A percentile compares a stretch with the other conserved stretches of the same genome.
Conservation (phyloP, 495 filamentous ascomycete species). For the Hypoxylon trugodes region DNA sequence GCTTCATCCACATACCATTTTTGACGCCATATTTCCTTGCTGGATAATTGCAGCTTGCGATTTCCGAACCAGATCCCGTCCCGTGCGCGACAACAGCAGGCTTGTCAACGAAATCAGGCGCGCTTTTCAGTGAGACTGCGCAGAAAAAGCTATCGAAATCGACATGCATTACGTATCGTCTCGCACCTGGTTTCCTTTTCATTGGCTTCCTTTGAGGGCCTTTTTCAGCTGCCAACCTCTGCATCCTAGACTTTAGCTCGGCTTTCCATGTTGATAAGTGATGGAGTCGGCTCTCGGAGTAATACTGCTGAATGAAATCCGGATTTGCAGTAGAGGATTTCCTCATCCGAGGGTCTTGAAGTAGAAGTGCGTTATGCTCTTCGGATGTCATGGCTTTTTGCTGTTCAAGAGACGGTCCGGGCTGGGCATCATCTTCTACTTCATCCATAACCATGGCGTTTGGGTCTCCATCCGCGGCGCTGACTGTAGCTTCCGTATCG, state of each 20-base stretch:
- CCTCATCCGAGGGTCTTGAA: constrained; percentile 81
- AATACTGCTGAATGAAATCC: constrained; percentile 91
- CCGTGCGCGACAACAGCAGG: constrained; percentile 92
- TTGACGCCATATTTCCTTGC: constrained; percentile 86
- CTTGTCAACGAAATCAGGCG: constrained; percentile 78
- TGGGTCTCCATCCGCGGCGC: background rate
- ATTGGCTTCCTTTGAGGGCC: constrained; percentile 48
- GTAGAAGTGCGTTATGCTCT: constrained; percentile 84
- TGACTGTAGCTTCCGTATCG: constrained; percentile 4
- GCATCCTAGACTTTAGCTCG: constrained; percentile 85
- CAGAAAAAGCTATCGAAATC: constrained; percentile 99
- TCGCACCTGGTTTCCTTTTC: constrained; percentile 61
- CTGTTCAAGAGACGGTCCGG: constrained; percentile 34
- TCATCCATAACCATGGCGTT: constrained; percentile 18
- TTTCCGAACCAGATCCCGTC: constrained; percentile 84
- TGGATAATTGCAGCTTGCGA: constrained; percentile 95
- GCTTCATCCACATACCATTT: constrained; percentile 99
- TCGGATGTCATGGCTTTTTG: constrained; percentile 74
- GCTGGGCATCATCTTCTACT: constrained; percentile 35
- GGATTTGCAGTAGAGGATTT: constrained; percentile 89
- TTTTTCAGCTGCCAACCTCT: constrained; percentile 74
- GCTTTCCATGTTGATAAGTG: constrained; percentile 97
- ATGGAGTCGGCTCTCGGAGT: constrained; percentile 90
- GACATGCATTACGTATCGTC: constrained; percentile 91
- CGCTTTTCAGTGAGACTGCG: constrained; percentile 82